These are phyloP conservation scores for Candida rishiriensis DNA, from an alignment of 805 yeast species.

Conservation along the genomic window DNA sequence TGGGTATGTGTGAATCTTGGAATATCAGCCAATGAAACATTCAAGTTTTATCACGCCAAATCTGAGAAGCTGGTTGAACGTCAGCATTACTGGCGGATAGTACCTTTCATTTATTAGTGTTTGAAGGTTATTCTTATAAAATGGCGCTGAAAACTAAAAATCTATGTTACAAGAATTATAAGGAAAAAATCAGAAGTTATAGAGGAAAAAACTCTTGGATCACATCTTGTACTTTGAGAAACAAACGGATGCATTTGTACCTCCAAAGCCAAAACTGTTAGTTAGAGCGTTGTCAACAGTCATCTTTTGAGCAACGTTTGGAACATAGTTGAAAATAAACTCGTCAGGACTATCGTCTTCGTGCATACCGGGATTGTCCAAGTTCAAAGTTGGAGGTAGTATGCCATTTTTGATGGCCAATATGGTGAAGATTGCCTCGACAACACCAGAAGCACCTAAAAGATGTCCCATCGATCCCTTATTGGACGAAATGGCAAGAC, in stretches of 20 bases:
- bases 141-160: neutral
- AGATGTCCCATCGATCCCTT: slow-evolving; percentile 94
- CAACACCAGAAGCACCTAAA: slow-evolving; percentile 94
- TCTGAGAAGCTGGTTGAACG: slow-evolving; percentile 9
- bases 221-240: slow-evolving; percentile 33
- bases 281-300: slow-evolving; percentile 59
- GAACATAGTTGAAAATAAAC: slow-evolving; percentile 56
- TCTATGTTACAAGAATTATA: neutral
- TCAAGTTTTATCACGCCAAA: slow-evolving; percentile 37
- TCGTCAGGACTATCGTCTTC: slow-evolving; percentile 38
- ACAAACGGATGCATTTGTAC: slow-evolving; percentile 78
- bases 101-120: slow-evolving; percentile 27
- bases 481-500: slow-evolving; percentile 65
- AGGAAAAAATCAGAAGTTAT: neutral
- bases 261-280: slow-evolving; percentile 97
- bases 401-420: slow-evolving; percentile 52
- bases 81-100: slow-evolving; percentile 16
- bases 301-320: slow-evolving; percentile 35
- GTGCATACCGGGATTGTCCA: slow-evolving; percentile 48
- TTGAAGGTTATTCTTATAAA: neutral
- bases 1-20: slow-evolving; percentile 47
- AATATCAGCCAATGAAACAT: slow-evolving; percentile 51
- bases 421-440: slow-evolving; percentile 80
- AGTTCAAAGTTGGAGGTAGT: slow-evolving; percentile 80
- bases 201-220: neutral